These are phyloP conservation scores for Daucus carota DNA, from an alignment of 129 eudicot species.

Conservation along the genomic window DNA sequence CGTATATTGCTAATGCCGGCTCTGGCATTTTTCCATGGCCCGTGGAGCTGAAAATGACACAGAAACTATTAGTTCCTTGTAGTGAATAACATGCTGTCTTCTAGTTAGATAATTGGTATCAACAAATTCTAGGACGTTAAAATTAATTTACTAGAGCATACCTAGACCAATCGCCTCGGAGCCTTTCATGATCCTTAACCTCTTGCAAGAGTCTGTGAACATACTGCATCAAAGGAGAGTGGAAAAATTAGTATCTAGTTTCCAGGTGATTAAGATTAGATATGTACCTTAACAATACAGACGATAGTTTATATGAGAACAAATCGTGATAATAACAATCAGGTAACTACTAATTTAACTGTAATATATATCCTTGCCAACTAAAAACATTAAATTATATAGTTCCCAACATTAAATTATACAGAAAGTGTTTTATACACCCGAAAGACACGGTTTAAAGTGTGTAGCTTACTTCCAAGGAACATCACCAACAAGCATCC, in stretches of 20 bases:
- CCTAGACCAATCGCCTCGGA: conserved; percentile 8
- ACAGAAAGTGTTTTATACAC: neutral
- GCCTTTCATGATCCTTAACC: conserved; percentile 14
- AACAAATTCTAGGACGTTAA: neutral
- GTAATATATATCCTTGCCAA: neutral
- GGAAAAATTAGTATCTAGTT: neutral
- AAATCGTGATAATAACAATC: neutral
- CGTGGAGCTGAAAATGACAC: conserved; percentile 63
- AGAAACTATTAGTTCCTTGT: neutral
- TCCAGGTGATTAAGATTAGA: neutral
- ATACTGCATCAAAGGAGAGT: neutral
- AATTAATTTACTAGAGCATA: neutral
- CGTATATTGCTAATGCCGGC: conserved; percentile 32
- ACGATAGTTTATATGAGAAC: neutral
- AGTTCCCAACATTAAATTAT: neutral
- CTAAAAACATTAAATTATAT: neutral
- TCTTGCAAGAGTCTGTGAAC: conserved; percentile 7
- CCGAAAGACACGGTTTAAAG: neutral
- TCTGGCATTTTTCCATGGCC: conserved; percentile 55
- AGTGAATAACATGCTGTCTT: neutral
- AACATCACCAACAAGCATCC: conserved; percentile 99
- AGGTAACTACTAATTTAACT: neutral
- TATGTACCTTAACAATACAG: neutral
- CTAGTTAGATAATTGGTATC: neutral
- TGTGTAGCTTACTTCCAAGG: conserved; percentile 82